Conservation (phyloP, 371 early-diverging fungal genomes). For the Rhizomucor miehei region DNA sequence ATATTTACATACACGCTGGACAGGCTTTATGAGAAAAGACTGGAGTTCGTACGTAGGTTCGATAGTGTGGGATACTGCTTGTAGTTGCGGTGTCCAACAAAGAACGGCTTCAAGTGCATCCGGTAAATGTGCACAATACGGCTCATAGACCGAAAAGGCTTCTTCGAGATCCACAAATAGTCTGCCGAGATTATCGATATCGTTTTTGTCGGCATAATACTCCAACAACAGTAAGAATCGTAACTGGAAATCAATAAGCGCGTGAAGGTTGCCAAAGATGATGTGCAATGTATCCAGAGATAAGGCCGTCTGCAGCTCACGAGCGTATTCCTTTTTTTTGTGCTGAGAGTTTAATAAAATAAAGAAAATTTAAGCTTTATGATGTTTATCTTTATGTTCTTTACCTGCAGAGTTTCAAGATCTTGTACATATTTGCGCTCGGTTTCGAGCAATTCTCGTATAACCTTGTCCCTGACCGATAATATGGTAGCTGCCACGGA, state of each 20-base stretch:
- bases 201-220: conserved; percentile 65
- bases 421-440: conserved; percentile 53
- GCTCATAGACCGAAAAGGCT: conserved; percentile 89
- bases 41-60: conserved; percentile 78
- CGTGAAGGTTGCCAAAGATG: conserved; percentile 90
- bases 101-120: conserved; percentile 62
- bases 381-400: not conserved
- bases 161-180: conserved; percentile 77
- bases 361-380: not conserved
- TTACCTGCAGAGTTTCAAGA: conserved; percentile 63
- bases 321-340: conserved; percentile 38
- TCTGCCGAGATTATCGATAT: conserved; percentile 85
- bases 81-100: conserved; percentile 43
- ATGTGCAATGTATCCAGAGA: conserved; percentile 71
- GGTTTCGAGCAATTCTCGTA: conserved; percentile 46
- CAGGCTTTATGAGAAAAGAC: conserved; percentile 92
- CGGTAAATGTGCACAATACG: conserved; percentile 91
- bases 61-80: conserved; percentile 66
- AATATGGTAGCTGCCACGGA: not conserved
- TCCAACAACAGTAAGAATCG: conserved; percentile 90
- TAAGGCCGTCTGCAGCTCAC: conserved; percentile 52
- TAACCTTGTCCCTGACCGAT: conserved; percentile 67
- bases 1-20: conserved; percentile 96
- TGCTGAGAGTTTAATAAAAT: not conserved
- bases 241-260: conserved; percentile 92